These are phyloP conservation scores for Sugiyamaella grinbergsii DNA, from an alignment of 1,139 yeast species.

Conservation along the genomic window DNA sequence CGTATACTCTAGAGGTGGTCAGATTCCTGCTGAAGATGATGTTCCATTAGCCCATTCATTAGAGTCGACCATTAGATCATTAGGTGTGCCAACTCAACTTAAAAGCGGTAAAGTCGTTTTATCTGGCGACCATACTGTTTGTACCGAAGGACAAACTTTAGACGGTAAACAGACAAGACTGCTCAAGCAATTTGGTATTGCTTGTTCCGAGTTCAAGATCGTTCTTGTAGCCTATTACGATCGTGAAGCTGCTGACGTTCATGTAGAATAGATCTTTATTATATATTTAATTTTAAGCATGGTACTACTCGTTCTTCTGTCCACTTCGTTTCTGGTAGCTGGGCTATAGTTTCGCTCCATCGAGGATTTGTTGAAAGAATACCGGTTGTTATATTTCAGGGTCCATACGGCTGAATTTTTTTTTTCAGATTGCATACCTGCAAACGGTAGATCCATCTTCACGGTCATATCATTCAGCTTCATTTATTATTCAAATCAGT, in stretches of 20 bases:
- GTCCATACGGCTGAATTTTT: slow-evolving; percentile 11
- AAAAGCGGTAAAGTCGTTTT: slow-evolving; percentile 84
- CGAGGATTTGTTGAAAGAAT: no score
- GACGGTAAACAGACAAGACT: slow-evolving; percentile 92
- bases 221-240: slow-evolving; percentile 71
- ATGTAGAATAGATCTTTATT: slow-evolving; percentile 13
- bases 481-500: neutral
- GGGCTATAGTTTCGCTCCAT: neutral
- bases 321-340: no score
- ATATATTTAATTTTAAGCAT: slow-evolving; percentile 13
- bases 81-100: slow-evolving; percentile 88
- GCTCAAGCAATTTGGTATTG: slow-evolving; percentile 92
- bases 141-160: slow-evolving; percentile 74
- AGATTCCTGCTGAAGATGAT: slow-evolving; percentile 84
- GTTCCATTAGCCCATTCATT: slow-evolving; percentile 95
- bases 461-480: no score
- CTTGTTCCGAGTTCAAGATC: slow-evolving; percentile 87
- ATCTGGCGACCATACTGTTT: slow-evolving; percentile 75
- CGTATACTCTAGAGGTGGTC: slow-evolving; percentile 94
- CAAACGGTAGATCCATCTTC: no score
- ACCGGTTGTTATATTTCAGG: no score
- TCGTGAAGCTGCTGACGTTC: slow-evolving; percentile 16
- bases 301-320: no score
- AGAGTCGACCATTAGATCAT: slow-evolving; percentile 87
- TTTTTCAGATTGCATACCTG: neutral